These are phyloP conservation scores for Fusarium heterosporum DNA, from an alignment of 2,329 filamentous ascomycete species.

Conservation along the genomic window DNA sequence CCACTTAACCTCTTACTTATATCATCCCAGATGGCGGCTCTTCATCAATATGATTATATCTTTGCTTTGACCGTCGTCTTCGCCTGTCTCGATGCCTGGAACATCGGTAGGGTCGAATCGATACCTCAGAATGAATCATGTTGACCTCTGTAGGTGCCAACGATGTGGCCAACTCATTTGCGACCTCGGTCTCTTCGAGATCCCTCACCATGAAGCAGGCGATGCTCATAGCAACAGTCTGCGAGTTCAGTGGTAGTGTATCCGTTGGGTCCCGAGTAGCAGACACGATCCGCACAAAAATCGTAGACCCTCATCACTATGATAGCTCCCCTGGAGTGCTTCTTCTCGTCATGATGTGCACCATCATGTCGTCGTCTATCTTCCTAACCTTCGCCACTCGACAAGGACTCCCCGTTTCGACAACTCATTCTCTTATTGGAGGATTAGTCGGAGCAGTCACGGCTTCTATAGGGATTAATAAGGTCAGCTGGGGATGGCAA, in stretches of 20 bases:
- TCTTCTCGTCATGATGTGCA: slow-evolving; percentile 66
- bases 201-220: slow-evolving; percentile 72
- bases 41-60: slow-evolving; percentile 66
- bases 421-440: slow-evolving; percentile 64
- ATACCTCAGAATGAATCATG: fast-evolving
- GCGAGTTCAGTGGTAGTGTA: slow-evolving; percentile 71
- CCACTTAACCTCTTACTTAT: neutral
- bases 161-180: slow-evolving; percentile 82
- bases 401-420: slow-evolving; percentile 65
- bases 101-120: slow-evolving; percentile 61
- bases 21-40: slow-evolving; percentile 47
- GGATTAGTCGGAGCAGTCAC: slow-evolving; percentile 54
- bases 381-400: slow-evolving; percentile 65
- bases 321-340: slow-evolving; percentile 67
- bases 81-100: slow-evolving; percentile 69
- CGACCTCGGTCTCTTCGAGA: slow-evolving; percentile 76
- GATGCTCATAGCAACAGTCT: slow-evolving; percentile 67
- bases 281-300: slow-evolving; percentile 68
- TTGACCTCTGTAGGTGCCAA: slow-evolving; percentile 58
- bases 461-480: slow-evolving; percentile 51
- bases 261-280: slow-evolving; percentile 70
- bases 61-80: slow-evolving; percentile 68
- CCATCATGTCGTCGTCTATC: slow-evolving; percentile 62
- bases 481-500: slow-evolving; percentile 54
- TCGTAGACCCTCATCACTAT: slow-evolving; percentile 60